Percentiles rank a stretch among this genome's conserved stretches.
Evolutionary conservation across 345 rosid genomes (phyloP).

Genomic region (Chamaenerion angustifolium): DNA sequence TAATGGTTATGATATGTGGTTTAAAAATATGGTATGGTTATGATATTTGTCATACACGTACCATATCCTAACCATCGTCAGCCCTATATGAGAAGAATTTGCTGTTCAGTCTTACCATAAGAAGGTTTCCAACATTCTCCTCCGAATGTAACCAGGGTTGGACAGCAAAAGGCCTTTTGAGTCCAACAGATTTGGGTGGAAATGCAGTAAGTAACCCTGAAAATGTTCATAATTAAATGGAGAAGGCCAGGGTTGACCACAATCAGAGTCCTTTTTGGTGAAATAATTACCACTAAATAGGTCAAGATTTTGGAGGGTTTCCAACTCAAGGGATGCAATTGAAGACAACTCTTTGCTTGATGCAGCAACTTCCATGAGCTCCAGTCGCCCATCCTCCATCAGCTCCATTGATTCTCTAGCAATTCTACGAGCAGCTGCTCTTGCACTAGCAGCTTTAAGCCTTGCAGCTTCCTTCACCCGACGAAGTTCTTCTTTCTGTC

Average conservation of each 20-base stretch:
- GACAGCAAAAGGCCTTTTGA: conserved; percentile 55
- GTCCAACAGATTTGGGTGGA: conserved; percentile 49
- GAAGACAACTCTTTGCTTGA: conserved; percentile 55
- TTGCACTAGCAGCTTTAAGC: conserved; percentile 81
- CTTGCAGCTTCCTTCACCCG: conserved; percentile 66
- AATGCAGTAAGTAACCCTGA: conserved; percentile 48
- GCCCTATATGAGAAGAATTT: too few relatives aligned
- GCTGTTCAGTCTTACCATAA: conserved; percentile 51
- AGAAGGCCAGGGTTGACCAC: too few relatives aligned
- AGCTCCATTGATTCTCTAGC: conserved; percentile 85
- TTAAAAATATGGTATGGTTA: too few relatives aligned
- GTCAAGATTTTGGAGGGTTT: conserved; percentile 66
- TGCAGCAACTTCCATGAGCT: conserved; percentile 84
- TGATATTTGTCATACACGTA: too few relatives aligned
- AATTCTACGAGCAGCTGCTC: conserved; percentile 75
- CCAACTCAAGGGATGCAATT: conserved; percentile 50
- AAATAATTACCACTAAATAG: conserved; percentile 41
- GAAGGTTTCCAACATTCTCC: conserved; percentile 73
- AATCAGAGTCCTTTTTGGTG: too few relatives aligned
- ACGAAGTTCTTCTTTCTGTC: conserved; percentile 73
- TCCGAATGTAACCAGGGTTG: conserved; percentile 79
- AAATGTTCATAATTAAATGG: conserved; percentile 1
- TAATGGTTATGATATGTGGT: too few relatives aligned
- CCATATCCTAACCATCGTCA: too few relatives aligned
- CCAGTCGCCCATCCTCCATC: conserved; percentile 74